These are phyloP conservation scores for Lactifluus echinatus DNA, from an alignment of 768 basidiomycete species.

Conservation along the genomic window DNA sequence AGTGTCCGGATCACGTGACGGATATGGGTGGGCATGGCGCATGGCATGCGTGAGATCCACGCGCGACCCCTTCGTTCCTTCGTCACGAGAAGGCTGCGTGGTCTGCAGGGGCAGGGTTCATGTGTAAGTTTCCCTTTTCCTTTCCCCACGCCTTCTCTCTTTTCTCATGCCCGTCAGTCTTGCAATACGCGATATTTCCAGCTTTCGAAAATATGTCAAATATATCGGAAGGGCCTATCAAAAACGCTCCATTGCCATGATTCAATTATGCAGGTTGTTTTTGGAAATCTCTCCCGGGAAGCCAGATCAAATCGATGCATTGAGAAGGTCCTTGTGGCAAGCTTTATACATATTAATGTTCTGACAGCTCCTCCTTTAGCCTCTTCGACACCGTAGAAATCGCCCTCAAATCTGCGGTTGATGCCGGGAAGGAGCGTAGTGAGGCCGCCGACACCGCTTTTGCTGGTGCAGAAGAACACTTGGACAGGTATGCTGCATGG, in stretches of 20 bases:
- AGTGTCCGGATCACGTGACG: too few relatives aligned
- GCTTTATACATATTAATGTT: background rate
- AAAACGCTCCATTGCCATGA: slow-evolving; percentile 17
- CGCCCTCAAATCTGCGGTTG: slow-evolving; percentile 13
- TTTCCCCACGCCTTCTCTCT: background rate
- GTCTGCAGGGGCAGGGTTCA: background rate
- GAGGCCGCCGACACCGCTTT: slow-evolving; percentile 11
- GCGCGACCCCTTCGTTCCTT: background rate
- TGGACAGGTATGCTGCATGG: slow-evolving; percentile 9
- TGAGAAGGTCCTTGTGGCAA: slow-evolving; percentile 7
- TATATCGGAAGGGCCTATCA: slow-evolving; percentile 15
- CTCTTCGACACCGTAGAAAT: slow-evolving; percentile 13
- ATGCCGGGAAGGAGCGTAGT: slow-evolving; percentile 9
- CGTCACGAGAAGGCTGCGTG: slow-evolving; percentile 8
- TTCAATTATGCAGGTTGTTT: slow-evolving; percentile 15
- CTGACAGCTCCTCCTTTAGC: background rate
- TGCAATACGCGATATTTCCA: slow-evolving; percentile 4
- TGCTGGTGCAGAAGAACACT: slow-evolving; percentile 9
- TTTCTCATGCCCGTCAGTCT: slow-evolving; percentile 10
- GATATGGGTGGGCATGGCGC: too few relatives aligned
- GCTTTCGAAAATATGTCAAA: slow-evolving; percentile 16
- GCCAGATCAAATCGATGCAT: slow-evolving; percentile 12
- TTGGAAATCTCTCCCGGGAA: slow-evolving; percentile 15
- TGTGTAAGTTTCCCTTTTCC: slow-evolving; percentile 3
- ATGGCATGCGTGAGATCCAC: background rate